Evolutionary conservation across 306 rosid species (phyloP).

Genomic region (Citrullus amarus): DNA sequence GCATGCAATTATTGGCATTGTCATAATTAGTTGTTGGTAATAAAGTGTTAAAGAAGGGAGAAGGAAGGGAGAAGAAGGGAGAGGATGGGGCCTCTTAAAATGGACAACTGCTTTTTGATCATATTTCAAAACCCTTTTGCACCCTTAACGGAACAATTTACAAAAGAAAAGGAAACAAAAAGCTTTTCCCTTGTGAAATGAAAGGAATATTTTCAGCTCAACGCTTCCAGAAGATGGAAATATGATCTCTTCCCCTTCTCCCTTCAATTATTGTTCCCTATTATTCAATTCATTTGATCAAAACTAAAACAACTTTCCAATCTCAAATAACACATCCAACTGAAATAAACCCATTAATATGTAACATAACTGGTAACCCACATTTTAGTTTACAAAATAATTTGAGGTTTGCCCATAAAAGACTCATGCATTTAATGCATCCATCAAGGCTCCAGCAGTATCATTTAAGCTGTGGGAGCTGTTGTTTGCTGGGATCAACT

Average conservation of each 20-base stretch:
- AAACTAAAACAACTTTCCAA: neutral
- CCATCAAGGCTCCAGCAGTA: neutral
- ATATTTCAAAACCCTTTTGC: neutral
- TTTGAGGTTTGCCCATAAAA: neutral
- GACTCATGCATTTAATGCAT: slow-evolving; percentile 7
- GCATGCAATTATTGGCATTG: neutral
- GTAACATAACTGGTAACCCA: neutral
- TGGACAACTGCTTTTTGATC: neutral
- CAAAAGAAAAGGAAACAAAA: neutral
- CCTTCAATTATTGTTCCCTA: slow-evolving; percentile 1
- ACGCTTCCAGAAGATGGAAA: neutral
- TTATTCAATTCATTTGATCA: neutral
- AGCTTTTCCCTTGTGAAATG: neutral
- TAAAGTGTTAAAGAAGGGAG: neutral
- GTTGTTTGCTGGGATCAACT: neutral
- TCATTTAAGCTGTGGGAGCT: slow-evolving; percentile 5
- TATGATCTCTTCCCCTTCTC: neutral
- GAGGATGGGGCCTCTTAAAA: neutral
- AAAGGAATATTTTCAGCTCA: neutral
- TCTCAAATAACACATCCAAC: neutral
- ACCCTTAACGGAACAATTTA: neutral
- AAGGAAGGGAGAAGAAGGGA: too few species aligned
- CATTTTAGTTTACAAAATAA: neutral
- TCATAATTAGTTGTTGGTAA: slow-evolving; percentile 7
- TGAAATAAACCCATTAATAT: neutral